phyloP scores from a whole-genome alignment of 495 filamentous ascomycete genomes.

The Annulohypoxylon maeteangense region DNA sequence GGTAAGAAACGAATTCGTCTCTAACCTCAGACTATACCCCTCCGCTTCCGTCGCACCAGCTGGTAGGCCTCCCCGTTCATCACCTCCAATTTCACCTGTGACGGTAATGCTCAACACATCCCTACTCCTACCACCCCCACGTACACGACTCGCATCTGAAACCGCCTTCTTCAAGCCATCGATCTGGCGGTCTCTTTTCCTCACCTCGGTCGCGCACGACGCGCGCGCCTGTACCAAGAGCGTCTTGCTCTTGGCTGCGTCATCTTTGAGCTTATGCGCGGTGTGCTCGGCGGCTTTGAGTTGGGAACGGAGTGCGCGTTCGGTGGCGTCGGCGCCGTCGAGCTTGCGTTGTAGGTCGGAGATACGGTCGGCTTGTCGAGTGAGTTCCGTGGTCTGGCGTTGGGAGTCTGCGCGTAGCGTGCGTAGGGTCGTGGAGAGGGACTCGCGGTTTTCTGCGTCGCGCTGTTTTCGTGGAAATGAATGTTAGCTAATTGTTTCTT shows the following conservation, averaged over 20 bases:
- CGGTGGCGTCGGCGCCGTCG: constrained; percentile 76
- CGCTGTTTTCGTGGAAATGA: constrained; percentile 62
- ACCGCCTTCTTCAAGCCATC: constrained; percentile 85
- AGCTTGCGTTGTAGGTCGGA: constrained; percentile 79
- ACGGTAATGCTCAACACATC: constrained; percentile 67
- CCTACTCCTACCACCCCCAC: constrained; percentile 59
- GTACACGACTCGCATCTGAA: constrained; percentile 59
- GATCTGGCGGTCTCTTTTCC: constrained; percentile 90
- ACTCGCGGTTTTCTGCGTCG: constrained; percentile 86
- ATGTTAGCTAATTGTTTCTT: constrained; percentile 16
- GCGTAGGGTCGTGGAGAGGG: constrained; percentile 80
- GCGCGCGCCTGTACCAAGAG: constrained; percentile 82
- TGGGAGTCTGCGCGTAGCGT: constrained; percentile 75
- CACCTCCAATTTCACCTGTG: constrained; percentile 56
- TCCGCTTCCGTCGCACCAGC: constrained; percentile 64
- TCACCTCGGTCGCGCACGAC: constrained; percentile 90
- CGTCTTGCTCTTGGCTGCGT: constrained; percentile 79
- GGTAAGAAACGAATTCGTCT: constrained; percentile 93
- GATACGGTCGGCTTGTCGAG: constrained; percentile 72
- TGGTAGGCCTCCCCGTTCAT: constrained; percentile 47
- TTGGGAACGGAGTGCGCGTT: constrained; percentile 74
- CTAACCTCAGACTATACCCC: constrained; percentile 78
- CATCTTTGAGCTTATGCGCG: constrained; percentile 77
- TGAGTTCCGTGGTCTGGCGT: constrained; percentile 70
- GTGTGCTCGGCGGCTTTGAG: constrained; percentile 76